Evolutionary conservation across 495 filamentous ascomycete species (phyloP).

Genomic region (Penicillium argentinense): DNA sequence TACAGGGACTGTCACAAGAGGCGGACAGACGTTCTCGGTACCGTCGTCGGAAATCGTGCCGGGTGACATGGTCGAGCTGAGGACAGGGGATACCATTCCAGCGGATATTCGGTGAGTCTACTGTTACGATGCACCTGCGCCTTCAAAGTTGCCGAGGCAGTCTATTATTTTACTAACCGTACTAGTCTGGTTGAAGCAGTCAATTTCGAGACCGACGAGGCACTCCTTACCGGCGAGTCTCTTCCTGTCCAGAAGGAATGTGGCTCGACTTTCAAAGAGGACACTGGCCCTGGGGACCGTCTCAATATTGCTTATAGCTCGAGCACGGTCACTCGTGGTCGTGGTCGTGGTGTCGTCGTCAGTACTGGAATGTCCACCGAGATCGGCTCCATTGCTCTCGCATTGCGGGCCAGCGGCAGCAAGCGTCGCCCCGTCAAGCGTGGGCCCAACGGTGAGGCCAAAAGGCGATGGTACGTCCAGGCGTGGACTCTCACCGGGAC

Average conservation of each 20-base stretch:
- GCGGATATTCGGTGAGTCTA: constrained; percentile 58
- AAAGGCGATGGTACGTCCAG: constrained; percentile 65
- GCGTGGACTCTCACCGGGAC: too few species aligned
- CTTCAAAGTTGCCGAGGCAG: constrained; percentile 1
- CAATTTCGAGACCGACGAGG: too few species aligned
- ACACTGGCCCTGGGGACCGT: too few species aligned
- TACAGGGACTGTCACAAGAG: constrained; percentile 56
- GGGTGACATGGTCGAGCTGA: constrained; percentile 71
- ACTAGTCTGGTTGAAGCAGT: constrained; percentile 57
- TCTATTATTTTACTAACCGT: too few species aligned
- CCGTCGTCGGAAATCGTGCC: constrained; percentile 57
- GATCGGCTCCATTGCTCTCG: too few species aligned
- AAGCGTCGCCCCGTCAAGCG: constrained; percentile 55
- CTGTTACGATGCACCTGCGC: background rate
- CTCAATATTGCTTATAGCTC: constrained; percentile 71
- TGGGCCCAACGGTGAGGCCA: constrained; percentile 52
- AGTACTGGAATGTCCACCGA: constrained; percentile 71
- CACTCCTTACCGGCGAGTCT: too few species aligned
- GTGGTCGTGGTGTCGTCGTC: constrained; percentile 64
- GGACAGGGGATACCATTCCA: too few species aligned
- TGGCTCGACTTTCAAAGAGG: too few species aligned
- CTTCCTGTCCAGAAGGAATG: too few species aligned
- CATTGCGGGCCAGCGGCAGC: constrained; percentile 42
- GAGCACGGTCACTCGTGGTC: constrained; percentile 71
- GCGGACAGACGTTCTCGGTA: constrained; percentile 51